Base-by-base conservation (phyloP, 306 rosid genomes). In the Luffa acutangula region DNA sequence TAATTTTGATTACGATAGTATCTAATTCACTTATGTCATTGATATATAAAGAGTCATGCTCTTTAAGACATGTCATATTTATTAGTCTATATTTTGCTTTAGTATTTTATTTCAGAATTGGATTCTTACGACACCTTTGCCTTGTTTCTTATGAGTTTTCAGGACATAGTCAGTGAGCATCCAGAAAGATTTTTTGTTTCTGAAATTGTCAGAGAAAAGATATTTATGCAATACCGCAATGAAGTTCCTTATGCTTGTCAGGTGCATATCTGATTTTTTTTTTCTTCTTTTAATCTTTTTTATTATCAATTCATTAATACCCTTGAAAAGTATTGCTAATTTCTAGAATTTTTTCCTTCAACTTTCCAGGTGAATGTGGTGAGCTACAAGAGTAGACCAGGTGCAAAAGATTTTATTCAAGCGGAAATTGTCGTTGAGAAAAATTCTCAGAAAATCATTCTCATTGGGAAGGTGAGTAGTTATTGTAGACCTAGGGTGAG, bases 151-250 rank as follows among this genome's bases (percentile, higher is more conserved):
- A 41, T 90, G 80, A 79, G 49, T 86, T 82, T 80, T 60, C 91
- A 95, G 99, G 99, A 88, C 80, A 93, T 91, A 62, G 89, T 95
- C 82, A 95, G 99, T 76, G 97, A 95, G 80, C 99, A 93, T 83
- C 97, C 97, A 17, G 99, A 95, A 84, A 87, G 99, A 86, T 95
- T 95, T 85, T 95, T 95, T 81, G 90, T 95, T 7, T 83, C 93
- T 72, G 99, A 93, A 84, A 95, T 95, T 53, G 86, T 95, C 58
- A 89, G 99, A 85, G 99, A 95, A 83, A 95, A 95, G 90, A 95
- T 95, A 80, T 93, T 95, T 82, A 87, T 91, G 92, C 99, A 95
- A 83, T 93, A 90, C 70, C 92, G 97, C 70, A 86, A 91, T 43
- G 99, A 95, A 88, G 90, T 95, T 85, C 99, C 99, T 43, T 95